A percentile compares a stretch with the other conserved stretches of the same genome.
These are phyloP conservation scores for Fragilariopsis cylindrus DNA, from an alignment of 108 stramenopile genomes.

Conservation along the genomic window DNA sequence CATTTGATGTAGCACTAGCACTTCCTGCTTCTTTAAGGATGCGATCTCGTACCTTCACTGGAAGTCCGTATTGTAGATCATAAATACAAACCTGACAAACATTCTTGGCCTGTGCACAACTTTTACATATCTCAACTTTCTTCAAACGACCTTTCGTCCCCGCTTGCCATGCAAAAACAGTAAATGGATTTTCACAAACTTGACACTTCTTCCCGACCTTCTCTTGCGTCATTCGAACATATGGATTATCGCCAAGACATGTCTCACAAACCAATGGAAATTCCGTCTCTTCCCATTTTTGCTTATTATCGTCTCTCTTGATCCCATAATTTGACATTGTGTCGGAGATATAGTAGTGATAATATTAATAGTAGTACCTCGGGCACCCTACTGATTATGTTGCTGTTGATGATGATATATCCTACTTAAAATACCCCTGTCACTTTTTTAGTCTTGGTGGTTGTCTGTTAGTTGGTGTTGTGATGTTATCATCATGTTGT, in stretches of 20 bases:
- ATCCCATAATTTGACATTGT: conserved; percentile 49
- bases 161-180: conserved; percentile 97
- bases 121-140: conserved; percentile 95
- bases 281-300: conserved; percentile 94
- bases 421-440: neutral
- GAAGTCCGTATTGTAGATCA: conserved; percentile 96
- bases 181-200: conserved; percentile 95
- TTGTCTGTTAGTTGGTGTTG: neutral
- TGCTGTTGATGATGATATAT: neutral
- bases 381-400: neutral
- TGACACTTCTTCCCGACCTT: conserved; percentile 93
- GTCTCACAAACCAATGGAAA: conserved; percentile 99
- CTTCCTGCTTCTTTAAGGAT: conserved; percentile 76
- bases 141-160: conserved; percentile 94
- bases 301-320: conserved; percentile 87
- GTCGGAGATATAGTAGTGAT: neutral
- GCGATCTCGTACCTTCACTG: conserved; percentile 90
- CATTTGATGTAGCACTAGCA: conserved; percentile 51
- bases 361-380: neutral
- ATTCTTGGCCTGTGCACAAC: conserved; percentile 96
- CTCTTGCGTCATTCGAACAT: conserved; percentile 98
- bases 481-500: neutral
- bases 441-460: neutral
- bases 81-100: conserved; percentile 99
- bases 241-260: conserved; percentile 98